phyloP scores from a whole-genome alignment of 176 grass and related monocot genomes.

The Microstegium vimineum region DNA sequence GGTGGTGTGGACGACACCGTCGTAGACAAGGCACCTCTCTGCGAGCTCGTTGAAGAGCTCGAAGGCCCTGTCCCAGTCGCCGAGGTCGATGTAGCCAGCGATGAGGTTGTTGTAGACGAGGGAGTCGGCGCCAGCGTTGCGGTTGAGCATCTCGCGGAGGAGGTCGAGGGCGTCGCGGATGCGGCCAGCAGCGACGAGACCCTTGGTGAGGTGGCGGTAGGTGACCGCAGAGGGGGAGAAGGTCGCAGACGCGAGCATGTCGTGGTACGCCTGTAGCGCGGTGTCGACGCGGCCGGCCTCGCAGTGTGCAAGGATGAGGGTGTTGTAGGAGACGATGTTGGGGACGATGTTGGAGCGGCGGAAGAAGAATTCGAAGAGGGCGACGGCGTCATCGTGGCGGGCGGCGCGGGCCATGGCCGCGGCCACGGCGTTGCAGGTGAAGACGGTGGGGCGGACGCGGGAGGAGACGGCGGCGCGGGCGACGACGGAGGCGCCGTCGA shows the following conservation, averaged over 20 bases:
- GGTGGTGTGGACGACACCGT: slow-evolving; percentile 49
- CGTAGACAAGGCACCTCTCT: slow-evolving; percentile 55
- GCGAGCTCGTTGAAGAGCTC: slow-evolving; percentile 59
- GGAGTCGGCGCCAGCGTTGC: slow-evolving; percentile 44
- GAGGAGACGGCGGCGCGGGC: slow-evolving; percentile 35
- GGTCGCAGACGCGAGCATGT: slow-evolving; percentile 33
- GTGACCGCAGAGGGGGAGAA: slow-evolving; percentile 46
- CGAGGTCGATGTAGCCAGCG: slow-evolving; percentile 41
- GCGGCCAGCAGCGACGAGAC: slow-evolving; percentile 37
- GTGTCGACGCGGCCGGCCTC: slow-evolving; percentile 36
- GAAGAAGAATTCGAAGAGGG: slow-evolving; percentile 56
- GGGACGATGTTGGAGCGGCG: slow-evolving; percentile 41
- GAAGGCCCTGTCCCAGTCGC: slow-evolving; percentile 38
- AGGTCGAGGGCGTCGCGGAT: slow-evolving; percentile 42
- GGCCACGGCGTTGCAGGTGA: slow-evolving; percentile 53
- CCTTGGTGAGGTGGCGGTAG: slow-evolving; percentile 60
- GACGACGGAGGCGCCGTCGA: neutral
- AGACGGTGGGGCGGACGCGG: slow-evolving; percentile 53
- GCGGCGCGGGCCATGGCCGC: slow-evolving; percentile 36
- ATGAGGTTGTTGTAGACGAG: slow-evolving; percentile 62
- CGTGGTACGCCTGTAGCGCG: slow-evolving; percentile 36
- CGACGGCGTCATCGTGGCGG: slow-evolving; percentile 37
- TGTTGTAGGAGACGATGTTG: slow-evolving; percentile 67
- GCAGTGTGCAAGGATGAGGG: slow-evolving; percentile 40
- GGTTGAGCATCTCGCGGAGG: slow-evolving; percentile 48